Evolutionary conservation across 75 land plant species (phyloP), one percentile per base, ranked within the genome.

Genomic region (Picea sitchensis): DNA sequence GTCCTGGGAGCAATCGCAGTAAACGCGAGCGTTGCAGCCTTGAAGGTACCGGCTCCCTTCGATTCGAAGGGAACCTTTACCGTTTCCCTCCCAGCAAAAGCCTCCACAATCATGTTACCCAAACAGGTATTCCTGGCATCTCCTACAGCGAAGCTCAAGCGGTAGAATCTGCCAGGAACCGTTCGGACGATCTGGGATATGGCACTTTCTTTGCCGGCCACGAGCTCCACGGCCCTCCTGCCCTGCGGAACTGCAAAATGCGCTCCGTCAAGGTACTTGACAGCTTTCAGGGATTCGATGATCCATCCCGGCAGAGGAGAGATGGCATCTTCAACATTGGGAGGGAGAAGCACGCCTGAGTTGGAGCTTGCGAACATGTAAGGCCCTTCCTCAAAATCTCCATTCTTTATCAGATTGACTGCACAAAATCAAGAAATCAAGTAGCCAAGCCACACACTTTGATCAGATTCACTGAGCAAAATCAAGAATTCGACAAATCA

Each of bases 31-130:
- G 31, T 58, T 2, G 82, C 89, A 3, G 64, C 17, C 78, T 83
- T 85, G 61, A 36, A 90, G 59, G 88, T 85, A 14, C 93, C 94
- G 8, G 58, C 84, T 26, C 91, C 94, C 36, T 56, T 81, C 4
- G 93, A 91, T 41, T 64, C 81, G 58, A 86, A 92, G 2, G 90
- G 82, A 3, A 91, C 85, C 68, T 84, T 84, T 3, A 82, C 76
- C 2, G 84, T 83, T 23, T 61, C 80, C 65, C 15, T 81, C 13
- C 89, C 94, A 1, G 94, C 94, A 21, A 31, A 87, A 67, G 54
- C 21, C 76, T 4, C 77, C 79, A 17, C 79, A 62, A 38, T 76
- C 15, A 71, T 31, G 31, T 82, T 68, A 38, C 89, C 89, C 59
- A 59, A 26, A 59, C 86, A 87, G 14, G 77, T 20, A 75, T 87